Evolutionary conservation across 83 land plant species (phyloP).

Genomic region (Thuja plicata): DNA sequence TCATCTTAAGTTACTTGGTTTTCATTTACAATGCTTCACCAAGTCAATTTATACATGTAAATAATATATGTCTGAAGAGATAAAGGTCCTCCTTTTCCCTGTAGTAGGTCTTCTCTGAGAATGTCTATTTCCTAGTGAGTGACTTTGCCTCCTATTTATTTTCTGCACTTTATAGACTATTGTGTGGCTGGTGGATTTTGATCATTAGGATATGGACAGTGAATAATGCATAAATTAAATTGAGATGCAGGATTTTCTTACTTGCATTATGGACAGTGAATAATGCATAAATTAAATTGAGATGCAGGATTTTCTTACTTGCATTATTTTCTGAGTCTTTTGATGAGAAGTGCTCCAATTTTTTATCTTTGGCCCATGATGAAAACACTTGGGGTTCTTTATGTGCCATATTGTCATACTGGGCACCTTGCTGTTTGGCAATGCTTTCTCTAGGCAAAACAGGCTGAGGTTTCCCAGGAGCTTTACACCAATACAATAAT

Average conservation of each 20-base stretch:
- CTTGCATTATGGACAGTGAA: conserved; percentile 22
- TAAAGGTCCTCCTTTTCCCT: background rate
- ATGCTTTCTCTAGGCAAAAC: conserved; percentile 58
- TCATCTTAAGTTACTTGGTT: background rate
- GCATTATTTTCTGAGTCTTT: conserved; percentile 39
- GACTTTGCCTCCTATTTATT: background rate
- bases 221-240: background rate
- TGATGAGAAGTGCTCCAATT: conserved; percentile 31
- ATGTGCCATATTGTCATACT: conserved; percentile 21
- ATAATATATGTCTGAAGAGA: background rate
- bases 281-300: background rate
- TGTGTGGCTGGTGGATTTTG: background rate
- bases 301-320: conserved; percentile 25
- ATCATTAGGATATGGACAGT: background rate
- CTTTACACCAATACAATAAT: conserved; percentile 23
- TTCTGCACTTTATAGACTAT: background rate
- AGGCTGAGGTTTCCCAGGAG: conserved; percentile 67
- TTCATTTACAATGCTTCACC: background rate
- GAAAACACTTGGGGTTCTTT: conserved; percentile 18
- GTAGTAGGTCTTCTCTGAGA: background rate
- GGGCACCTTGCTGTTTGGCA: conserved; percentile 31
- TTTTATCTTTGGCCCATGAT: conserved; percentile 13
- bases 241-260: conserved; percentile 18
- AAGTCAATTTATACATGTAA: background rate
- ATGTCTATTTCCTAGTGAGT: background rate